Conservation (phyloP, 306 rosid genomes). For the Castanea mollissima region DNA sequence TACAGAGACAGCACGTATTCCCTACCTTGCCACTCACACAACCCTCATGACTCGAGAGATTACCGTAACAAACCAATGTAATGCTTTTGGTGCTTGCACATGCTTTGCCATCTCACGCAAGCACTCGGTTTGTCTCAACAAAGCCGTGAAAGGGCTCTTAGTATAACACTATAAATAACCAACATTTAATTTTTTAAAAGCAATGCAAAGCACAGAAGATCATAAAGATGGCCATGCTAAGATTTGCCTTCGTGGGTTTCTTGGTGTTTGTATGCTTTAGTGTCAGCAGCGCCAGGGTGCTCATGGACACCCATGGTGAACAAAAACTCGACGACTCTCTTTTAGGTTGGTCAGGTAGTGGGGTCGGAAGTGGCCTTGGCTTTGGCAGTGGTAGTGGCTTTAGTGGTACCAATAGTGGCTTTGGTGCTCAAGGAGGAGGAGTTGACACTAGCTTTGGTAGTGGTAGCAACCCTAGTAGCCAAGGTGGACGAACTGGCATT, state of each 20-base stretch:
- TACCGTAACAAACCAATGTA: background rate
- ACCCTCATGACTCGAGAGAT: constrained; percentile 12
- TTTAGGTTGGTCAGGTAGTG: background rate
- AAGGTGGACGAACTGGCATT: background rate
- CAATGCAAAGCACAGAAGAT: background rate
- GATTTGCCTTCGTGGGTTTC: background rate
- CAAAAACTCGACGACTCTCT: background rate
- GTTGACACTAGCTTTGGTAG: background rate
- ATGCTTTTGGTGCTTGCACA: background rate
- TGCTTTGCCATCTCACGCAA: background rate
- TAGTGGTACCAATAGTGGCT: background rate
- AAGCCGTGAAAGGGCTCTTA: background rate
- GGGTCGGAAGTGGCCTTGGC: background rate
- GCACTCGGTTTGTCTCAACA: background rate
- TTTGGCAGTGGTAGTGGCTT: background rate
- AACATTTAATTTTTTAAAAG: background rate
- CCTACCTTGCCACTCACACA: background rate
- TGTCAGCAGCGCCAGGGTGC: constrained; percentile 8
- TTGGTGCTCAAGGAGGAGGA: background rate
- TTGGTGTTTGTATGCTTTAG: background rate
- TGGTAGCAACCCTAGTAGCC: background rate
- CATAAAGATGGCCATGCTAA: constrained; percentile 10
- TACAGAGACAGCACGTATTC: background rate
- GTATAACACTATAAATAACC: background rate
- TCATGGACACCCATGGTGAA: background rate